Conservation (phyloP, 2,329 filamentous ascomycete species). For the Diaporthe aspalathi region DNA sequence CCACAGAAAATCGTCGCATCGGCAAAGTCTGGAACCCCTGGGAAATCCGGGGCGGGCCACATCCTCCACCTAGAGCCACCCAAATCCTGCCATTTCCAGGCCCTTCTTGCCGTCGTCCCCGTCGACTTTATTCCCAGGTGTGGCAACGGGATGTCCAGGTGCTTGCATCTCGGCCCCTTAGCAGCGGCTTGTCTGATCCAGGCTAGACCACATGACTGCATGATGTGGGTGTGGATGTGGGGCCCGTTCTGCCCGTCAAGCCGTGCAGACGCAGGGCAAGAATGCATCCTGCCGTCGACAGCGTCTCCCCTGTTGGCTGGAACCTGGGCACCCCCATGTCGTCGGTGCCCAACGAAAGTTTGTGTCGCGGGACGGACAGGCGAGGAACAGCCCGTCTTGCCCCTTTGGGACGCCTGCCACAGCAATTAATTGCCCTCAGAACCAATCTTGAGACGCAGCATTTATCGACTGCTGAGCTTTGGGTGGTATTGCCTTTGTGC, state of each 20-base stretch:
- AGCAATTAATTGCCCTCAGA: slow-evolving; percentile 21
- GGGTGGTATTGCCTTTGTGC: slow-evolving; percentile 17
- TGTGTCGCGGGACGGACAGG: slow-evolving; percentile 28
- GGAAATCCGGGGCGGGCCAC: slow-evolving; percentile 33
- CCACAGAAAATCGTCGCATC: slow-evolving; percentile 3
- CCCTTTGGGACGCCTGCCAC: slow-evolving; percentile 28
- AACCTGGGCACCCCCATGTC: slow-evolving; percentile 32
- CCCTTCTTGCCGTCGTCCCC: too few species aligned
- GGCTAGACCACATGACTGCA: not conserved
- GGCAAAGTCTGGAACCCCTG: slow-evolving; percentile 16
- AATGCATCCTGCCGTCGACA: slow-evolving; percentile 33
- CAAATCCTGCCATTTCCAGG: not conserved
- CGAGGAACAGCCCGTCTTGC: slow-evolving; percentile 21
- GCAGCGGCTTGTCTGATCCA: not conserved
- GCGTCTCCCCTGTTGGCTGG: slow-evolving; percentile 39
- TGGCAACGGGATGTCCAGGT: slow-evolving; percentile 16
- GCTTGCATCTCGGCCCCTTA: slow-evolving; percentile 29
- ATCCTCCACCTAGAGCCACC: slow-evolving; percentile 23
- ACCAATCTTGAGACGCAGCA: slow-evolving; percentile 20
- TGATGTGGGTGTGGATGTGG: slow-evolving; percentile 7
- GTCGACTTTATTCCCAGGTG: slow-evolving; percentile 18
- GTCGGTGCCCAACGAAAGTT: slow-evolving; percentile 39
- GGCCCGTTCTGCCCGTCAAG: not conserved
- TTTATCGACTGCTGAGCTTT: slow-evolving; percentile 15
- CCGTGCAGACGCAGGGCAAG: slow-evolving; percentile 14